Percentiles rank a stretch among this genome's conserved stretches.
These are phyloP conservation scores for Sporothrix humicola DNA, from an alignment of 2,329 filamentous ascomycete species.

Conservation along the genomic window DNA sequence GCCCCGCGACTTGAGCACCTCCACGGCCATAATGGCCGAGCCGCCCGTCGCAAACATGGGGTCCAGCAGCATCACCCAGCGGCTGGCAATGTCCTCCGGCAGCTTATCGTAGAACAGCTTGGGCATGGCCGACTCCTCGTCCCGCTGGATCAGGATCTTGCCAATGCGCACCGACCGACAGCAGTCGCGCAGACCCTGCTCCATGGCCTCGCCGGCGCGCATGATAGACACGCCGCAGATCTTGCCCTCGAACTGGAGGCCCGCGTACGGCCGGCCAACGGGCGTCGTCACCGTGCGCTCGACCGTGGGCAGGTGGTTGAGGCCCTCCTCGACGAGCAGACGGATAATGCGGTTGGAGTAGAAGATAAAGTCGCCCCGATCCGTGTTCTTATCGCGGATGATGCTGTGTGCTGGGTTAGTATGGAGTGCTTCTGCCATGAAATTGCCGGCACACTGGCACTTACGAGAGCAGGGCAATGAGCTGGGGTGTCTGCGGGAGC, in stretches of 20 bases:
- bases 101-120: constrained; percentile 98
- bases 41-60: constrained; percentile 99
- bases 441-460: constrained; percentile 48
- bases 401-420: constrained; percentile 64
- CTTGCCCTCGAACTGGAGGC: constrained; percentile 95
- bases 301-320: constrained; percentile 93
- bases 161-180: constrained; percentile 97
- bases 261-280: constrained; percentile 84
- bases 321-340: constrained; percentile 91
- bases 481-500: constrained; percentile 89
- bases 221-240: constrained; percentile 99
- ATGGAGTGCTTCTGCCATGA: not conserved
- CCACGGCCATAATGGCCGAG: constrained; percentile 95
- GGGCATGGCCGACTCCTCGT: constrained; percentile 91
- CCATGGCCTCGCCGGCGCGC: constrained; percentile 98
- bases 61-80: constrained; percentile 93
- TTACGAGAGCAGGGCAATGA: constrained; percentile 97
- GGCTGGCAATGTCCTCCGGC: constrained; percentile 86
- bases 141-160: constrained; percentile 96
- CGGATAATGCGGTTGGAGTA: constrained; percentile 99
- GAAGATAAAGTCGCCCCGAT: constrained; percentile 97
- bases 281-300: constrained; percentile 90
- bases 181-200: constrained; percentile 93
- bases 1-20: constrained; percentile 85
- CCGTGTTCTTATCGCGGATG: constrained; percentile 89